Conservation (phyloP, 2,329 filamentous ascomycete genomes). For the Botrytis byssoidea region DNA sequence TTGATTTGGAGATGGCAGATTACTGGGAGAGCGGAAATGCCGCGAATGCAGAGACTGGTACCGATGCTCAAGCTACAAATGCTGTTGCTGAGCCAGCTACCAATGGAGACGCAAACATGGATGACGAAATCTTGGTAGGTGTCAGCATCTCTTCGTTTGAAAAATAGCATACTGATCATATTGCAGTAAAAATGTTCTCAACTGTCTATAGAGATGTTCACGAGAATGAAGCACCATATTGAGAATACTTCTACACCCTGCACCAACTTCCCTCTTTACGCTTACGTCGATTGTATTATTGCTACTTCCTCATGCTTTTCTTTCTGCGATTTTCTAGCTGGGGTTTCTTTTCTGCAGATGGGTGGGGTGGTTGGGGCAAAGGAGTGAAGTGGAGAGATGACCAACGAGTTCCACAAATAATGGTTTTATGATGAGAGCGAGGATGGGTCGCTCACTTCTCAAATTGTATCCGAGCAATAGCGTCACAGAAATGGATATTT, state of each 20-base stretch:
- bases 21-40: constrained; percentile 66
- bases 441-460: constrained; percentile 5
- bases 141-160: too few species aligned
- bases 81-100: constrained; percentile 40
- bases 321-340: constrained; percentile 13
- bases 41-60: constrained; percentile 48
- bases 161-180: not conserved
- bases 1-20: constrained; percentile 96
- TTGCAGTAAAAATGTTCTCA: not conserved
- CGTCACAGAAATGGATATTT: not conserved
- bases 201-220: not conserved
- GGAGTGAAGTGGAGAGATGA: constrained; percentile 2
- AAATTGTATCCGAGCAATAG: constrained; percentile 20
- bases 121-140: constrained; percentile 55
- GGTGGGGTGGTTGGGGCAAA: constrained; percentile 1
- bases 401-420: constrained; percentile 6
- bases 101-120: constrained; percentile 61
- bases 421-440: constrained; percentile 17
- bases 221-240: not conserved
- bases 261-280: constrained; percentile 2
- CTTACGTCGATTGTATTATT: constrained; percentile 22
- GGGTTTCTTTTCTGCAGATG: constrained; percentile 17
- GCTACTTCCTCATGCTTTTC: constrained; percentile 15
- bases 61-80: constrained; percentile 49
- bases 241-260: constrained; percentile 1